Percentiles rank a stretch among this genome's conserved stretches.
Conservation (phyloP, 2,329 filamentous ascomycete genomes). For the Botrytis hyacinthi region DNA sequence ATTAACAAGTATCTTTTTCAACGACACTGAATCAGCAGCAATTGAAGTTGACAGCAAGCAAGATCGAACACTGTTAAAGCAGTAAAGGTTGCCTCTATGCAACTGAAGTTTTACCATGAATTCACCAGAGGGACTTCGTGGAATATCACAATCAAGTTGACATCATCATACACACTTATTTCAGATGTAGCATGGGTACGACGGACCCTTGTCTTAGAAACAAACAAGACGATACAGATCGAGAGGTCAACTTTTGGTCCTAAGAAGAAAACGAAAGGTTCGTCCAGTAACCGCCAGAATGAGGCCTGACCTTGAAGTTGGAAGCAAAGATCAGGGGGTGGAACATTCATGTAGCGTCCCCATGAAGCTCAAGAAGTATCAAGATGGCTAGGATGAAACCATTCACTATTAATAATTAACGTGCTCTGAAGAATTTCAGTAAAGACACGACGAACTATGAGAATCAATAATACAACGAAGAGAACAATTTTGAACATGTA, state of each 20-base stretch:
- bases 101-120: background rate
- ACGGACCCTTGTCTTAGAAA: background rate
- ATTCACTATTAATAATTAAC: background rate
- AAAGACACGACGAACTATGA: background rate
- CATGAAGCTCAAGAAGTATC: conserved; percentile 19
- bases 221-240: background rate
- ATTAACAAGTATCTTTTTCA: background rate
- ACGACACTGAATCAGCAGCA: background rate
- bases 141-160: background rate
- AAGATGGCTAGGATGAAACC: conserved; percentile 18
- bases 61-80: background rate
- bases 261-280: background rate
- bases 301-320: background rate
- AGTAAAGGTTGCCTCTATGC: background rate
- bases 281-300: conserved; percentile 12
- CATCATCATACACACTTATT: background rate
- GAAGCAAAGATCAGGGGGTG: background rate
- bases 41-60: background rate
- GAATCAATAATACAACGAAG: background rate
- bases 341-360: background rate
- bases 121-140: background rate
- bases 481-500: background rate
- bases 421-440: background rate
- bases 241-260: background rate
- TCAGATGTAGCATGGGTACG: background rate